Base-by-base conservation (phyloP, 73 alveolate genomes). In the Blepharisma stoltei region DNA sequence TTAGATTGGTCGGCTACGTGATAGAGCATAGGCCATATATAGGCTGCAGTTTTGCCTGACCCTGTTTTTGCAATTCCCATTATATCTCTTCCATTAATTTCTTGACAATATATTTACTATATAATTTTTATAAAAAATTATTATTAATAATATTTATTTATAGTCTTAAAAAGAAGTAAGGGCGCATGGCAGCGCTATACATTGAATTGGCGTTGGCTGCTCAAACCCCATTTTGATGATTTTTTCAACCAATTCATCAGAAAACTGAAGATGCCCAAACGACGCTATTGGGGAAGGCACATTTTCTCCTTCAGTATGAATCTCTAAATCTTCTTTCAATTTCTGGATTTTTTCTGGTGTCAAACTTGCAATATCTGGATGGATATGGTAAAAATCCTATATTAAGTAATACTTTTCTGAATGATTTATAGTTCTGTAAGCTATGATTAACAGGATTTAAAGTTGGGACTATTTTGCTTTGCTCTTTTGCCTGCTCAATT, bases 141-240 rank as follows among this genome's bases (percentile, higher is more conserved):
- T n/a, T n/a, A n/a, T n/a, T n/a, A n/a, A n/a, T n/a, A n/a, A n/a
- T n/a, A n/a, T n/a, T n/a, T n/a, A n/a, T n/a, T n/a, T n/a, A n/a
- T n/a, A n/a, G n/a, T n/a, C n/a, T n/a, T n/a, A n/a, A n/a, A n/a
- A n/a, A n/a, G n/a, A n/a, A n/a, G n/a, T n/a, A 98, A 97, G 93
- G 9, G 94, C 89, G 8, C 95, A 92, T 6, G 99, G 99, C 14
- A 97, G 50, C 6, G 99, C 84, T 79, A 93, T 90, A 85, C 93
- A 80, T 86, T 97, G 92, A 53, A 97, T 94, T 6, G 99, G 99
- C 75, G 93, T 89, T 1, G 99, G 99, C 9, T 88, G 86, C 67
- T 70, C 38, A 70, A 95, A 91, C 50, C 83, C 84, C 81, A 86
- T 89, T 83, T 86, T 87, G 54, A 92, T 95, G 77, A 92, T 76